Conservation (phyloP, 2,329 filamentous ascomycete species). For the Teratosphaeria viscida region DNA sequence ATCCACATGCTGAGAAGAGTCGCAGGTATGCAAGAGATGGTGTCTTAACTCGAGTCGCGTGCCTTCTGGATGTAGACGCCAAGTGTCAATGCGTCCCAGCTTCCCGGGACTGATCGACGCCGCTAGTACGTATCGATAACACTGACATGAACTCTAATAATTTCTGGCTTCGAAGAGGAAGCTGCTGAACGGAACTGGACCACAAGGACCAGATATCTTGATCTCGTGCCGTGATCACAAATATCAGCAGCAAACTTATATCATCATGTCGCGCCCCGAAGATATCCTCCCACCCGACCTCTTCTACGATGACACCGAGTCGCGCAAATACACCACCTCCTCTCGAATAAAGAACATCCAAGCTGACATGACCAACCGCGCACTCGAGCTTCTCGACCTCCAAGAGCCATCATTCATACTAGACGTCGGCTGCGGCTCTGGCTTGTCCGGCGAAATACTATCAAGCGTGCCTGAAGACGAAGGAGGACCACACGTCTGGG, state of each 20-base stretch:
- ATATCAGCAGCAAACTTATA: not conserved
- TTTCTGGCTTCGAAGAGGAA: not conserved
- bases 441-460: slow-evolving; percentile 87
- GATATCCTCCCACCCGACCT: slow-evolving; percentile 90
- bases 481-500: slow-evolving; percentile 82
- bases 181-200: not conserved
- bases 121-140: not conserved
- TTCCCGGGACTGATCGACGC: not conserved
- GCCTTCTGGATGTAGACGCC: not conserved
- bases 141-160: not conserved
- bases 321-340: slow-evolving; percentile 92
- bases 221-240: not conserved
- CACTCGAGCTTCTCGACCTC: slow-evolving; percentile 82
- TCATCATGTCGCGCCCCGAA: slow-evolving; percentile 88
- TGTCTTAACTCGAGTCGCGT: not conserved
- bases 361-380: slow-evolving; percentile 84
- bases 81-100: not conserved
- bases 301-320: slow-evolving; percentile 93
- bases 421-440: slow-evolving; percentile 92
- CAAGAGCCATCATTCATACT: slow-evolving; percentile 74
- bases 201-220: not conserved
- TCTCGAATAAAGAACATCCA: slow-evolving; percentile 95
- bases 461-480: slow-evolving; percentile 58
- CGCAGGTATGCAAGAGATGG: not conserved
- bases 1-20: slow-evolving; percentile 64